Base-by-base conservation (phyloP, 2,329 filamentous ascomycete genomes). In the Moelleriella libera region DNA sequence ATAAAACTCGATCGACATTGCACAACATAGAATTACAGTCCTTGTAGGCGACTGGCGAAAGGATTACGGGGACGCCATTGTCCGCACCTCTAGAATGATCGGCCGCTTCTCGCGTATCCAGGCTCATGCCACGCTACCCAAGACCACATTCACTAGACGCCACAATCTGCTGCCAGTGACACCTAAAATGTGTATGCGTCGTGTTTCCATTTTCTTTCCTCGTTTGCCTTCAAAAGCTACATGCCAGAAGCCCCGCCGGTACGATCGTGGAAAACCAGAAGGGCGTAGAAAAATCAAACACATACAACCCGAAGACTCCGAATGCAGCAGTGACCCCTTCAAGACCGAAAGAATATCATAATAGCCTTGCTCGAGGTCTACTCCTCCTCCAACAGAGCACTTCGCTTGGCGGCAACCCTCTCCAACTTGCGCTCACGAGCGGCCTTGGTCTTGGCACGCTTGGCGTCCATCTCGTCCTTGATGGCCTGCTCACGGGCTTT, bases 401-500 rank as follows among this genome's bases (percentile, higher is more conserved):
- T 83, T 71, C 88, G 82, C 90, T 98, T 98, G 71, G 85, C 83
- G 68, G 76, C 71, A 69, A 84, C 80, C 74, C 94, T 86, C 80
- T 95, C 88, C 74, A 83, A 74, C 83, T 92, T 92, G 79, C 92
- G 85, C 85, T 97, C 92, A 76, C 92, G 88, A 64, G 92, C 92
- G 68, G 92, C 92, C 89, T 96, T 97, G 83, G 88, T 97, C 88
- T 95, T 96, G 71, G 88, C 88, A 77, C 92, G 88, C 84, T 95
- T 97, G 79, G 86, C 88, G 70, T 97, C 92, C 92, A 98, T 98
- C 80, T 97, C 89, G 70, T 97, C 89, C 85, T 94, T 90, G 73
- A 98, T 82, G 66, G 82, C 74, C 75, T 82, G 82, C 85, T 97
- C 92, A 73, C 92, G 92, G 58, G 82, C 80, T 80, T 94, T 94